Base-by-base conservation (phyloP, 1,284 basidiomycete genomes). In the Fomes fomentarius region DNA sequence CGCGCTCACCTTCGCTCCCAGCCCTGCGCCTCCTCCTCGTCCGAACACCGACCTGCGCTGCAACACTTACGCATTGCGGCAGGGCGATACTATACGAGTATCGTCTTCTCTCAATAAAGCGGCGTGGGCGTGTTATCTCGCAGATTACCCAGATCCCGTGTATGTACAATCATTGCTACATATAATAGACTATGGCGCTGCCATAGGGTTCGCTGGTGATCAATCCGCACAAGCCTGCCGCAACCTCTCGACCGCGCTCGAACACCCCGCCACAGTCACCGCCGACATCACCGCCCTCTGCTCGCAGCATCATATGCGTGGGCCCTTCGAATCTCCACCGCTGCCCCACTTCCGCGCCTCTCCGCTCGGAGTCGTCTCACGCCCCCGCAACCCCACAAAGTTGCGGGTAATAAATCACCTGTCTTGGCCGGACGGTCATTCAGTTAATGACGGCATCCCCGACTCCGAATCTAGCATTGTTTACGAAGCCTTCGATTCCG, bases 361-460 rank as follows among this genome's bases (percentile, higher is more conserved):
- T 0, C 74, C 68, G 0, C 56, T 73, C 11, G 70, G 72, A 8
- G 56, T 61, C 0, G 65, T 66, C 31, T 58, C 62, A 26, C 45
- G 46, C 0, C 58, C 63, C 11, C 71, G 71, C 39, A 61, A 61
- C 21, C 63, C 66, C 0, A 21, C 51, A 12, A 75, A 74, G 51
- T 50, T 60, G 1, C 61, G 68, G 1, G 50, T 63, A 0, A 75
- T 75, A 30, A 62, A 75, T 39, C 73, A 76, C 42, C 64, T 75
- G 1, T 76, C 75, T 0, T 75, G 70, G 70, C 74, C 72, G 0
- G 15, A 48, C 0, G 61, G 65, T 2, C n/a, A 28, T 1, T 76
- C 71, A 0, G 68, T 76, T n/a, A 76, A 76, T 47, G 69, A 71
- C 46, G 70, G 71, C n/a, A 76, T 77, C 21, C 63, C 67, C 2